Conservation (phyloP, 805 yeast species). For the Kluyveromyces lactis region DNA sequence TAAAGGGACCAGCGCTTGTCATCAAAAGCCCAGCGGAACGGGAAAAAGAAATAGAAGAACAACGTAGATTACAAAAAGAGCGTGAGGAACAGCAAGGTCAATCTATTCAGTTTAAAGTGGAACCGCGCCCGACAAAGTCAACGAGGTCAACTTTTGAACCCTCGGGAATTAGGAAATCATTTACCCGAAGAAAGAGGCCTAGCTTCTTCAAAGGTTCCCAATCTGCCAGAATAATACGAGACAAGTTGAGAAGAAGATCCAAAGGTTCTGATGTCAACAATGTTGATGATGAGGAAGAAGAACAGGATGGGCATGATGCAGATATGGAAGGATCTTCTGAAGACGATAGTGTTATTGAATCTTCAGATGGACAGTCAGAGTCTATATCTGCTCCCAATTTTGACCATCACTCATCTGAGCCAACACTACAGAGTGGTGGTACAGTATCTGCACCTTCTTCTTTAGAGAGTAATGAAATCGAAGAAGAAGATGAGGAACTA, state of each 20-base stretch:
- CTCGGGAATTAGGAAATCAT: constrained; percentile 12
- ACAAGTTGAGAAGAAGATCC: not conserved
- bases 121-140: not conserved
- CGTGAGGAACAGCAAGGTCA: constrained; percentile 11
- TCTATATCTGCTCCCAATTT: not conserved
- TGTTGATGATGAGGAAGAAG: constrained; percentile 18
- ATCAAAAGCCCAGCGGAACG: constrained; percentile 54
- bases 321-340: constrained; percentile 13
- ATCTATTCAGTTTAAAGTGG: constrained; percentile 22
- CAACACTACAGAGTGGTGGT: not conserved
- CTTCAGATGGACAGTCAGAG: not conserved
- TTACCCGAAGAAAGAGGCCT: constrained; percentile 1
- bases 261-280: constrained; percentile 17
- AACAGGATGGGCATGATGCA: constrained; percentile 7
- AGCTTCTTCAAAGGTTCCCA: constrained; percentile 1
- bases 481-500: constrained; percentile 8
- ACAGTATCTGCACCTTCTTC: not conserved
- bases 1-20: constrained; percentile 70
- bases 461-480: not conserved
- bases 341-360: not conserved
- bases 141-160: constrained; percentile 11
- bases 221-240: not conserved
- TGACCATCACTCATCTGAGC: no score
- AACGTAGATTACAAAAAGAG: not conserved
- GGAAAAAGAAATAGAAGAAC: constrained; percentile 7